A percentile compares a stretch with the other conserved stretches of the same genome.
These are phyloP conservation scores for Xylariaceae sp. DNA, from an alignment of 2,329 filamentous ascomycete genomes.

Conservation along the genomic window DNA sequence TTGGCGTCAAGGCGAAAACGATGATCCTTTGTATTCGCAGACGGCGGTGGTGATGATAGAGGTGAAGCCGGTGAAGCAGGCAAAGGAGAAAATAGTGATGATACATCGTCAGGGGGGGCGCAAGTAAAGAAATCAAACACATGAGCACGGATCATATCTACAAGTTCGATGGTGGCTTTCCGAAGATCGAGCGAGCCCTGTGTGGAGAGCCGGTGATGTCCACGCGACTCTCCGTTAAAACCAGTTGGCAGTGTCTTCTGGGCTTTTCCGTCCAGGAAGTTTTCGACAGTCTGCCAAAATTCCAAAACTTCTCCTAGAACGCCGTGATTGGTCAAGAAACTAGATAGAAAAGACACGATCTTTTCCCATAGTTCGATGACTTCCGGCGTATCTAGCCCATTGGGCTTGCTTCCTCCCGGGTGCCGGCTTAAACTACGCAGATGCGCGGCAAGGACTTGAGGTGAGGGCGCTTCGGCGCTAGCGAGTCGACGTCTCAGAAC, in stretches of 20 bases:
- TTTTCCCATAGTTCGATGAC: slow-evolving; percentile 92
- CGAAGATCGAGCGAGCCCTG: slow-evolving; percentile 67
- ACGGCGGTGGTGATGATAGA: slow-evolving; percentile 46
- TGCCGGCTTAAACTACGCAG: slow-evolving; percentile 68
- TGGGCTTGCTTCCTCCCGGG: slow-evolving; percentile 52
- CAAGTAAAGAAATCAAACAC: slow-evolving; percentile 79
- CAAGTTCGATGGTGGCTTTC: slow-evolving; percentile 73
- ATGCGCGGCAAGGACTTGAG: slow-evolving; percentile 66
- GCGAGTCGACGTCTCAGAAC: slow-evolving; percentile 78
- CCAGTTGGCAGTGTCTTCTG: slow-evolving; percentile 75
- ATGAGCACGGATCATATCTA: slow-evolving; percentile 74
- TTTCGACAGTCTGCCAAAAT: slow-evolving; percentile 88
- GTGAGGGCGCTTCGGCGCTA: slow-evolving; percentile 63
- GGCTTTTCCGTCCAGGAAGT: slow-evolving; percentile 80
- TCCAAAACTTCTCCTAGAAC: slow-evolving; percentile 84
- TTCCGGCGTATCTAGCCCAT: slow-evolving; percentile 69
- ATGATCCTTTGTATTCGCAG: slow-evolving; percentile 58
- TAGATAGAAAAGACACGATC: slow-evolving; percentile 66
- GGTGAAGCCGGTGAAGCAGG: slow-evolving; percentile 66
- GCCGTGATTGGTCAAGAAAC: slow-evolving; percentile 70
- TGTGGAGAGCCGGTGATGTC: slow-evolving; percentile 72
- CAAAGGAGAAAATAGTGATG: slow-evolving; percentile 75
- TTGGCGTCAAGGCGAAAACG: slow-evolving; percentile 75
- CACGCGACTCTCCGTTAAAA: slow-evolving; percentile 72
- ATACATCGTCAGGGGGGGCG: slow-evolving; percentile 85